Evolutionary conservation across 306 rosid genomes (phyloP).

Genomic region (Acacia confusa): DNA sequence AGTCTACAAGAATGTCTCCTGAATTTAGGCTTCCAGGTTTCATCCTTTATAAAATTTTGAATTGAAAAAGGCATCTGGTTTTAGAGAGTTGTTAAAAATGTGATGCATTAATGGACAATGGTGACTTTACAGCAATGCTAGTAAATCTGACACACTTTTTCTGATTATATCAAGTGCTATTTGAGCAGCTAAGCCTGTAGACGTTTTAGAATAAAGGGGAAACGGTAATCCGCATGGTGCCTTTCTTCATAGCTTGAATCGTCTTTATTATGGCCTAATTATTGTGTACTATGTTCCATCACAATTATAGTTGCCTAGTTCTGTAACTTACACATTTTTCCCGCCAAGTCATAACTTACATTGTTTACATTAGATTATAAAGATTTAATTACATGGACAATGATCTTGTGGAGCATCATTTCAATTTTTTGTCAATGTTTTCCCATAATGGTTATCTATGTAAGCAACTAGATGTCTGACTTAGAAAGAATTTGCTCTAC

Average conservation of each 20-base stretch:
- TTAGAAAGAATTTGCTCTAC: conserved; percentile 37
- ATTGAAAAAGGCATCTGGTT: background rate
- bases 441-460: conserved; percentile 9
- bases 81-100: background rate
- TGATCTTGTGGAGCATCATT: background rate
- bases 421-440: conserved; percentile 18
- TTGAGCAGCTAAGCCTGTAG: conserved; percentile 5
- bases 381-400: background rate
- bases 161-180: background rate
- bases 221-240: conserved; percentile 2
- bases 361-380: conserved; percentile 17
- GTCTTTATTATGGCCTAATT: background rate
- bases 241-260: background rate
- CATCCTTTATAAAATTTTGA: background rate
- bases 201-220: background rate
- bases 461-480: conserved; percentile 27
- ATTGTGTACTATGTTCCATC: conserved; percentile 2
- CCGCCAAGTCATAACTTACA: background rate
- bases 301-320: background rate
- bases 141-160: background rate
- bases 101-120: background rate
- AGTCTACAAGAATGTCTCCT: background rate
- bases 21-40: background rate
- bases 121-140: background rate
- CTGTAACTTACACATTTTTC: background rate